Percentiles rank a stretch among this genome's conserved stretches.
These are phyloP conservation scores for Dioscorea cayenensis DNA, from an alignment of 116 monocot species.

Conservation along the genomic window DNA sequence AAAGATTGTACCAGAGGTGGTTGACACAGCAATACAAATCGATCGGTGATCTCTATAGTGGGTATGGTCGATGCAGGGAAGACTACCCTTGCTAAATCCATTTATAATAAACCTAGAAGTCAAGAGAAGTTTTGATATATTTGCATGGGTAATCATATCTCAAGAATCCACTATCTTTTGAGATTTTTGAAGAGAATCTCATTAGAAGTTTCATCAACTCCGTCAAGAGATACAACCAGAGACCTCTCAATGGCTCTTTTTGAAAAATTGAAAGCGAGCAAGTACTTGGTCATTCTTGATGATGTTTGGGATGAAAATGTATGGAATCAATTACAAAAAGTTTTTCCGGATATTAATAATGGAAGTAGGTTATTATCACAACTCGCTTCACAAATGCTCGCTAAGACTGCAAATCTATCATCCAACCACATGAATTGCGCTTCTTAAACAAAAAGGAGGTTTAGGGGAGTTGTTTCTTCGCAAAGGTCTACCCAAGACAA, in stretches of 20 bases:
- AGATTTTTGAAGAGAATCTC: not conserved
- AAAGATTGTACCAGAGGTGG: no score
- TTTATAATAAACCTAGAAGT: no score
- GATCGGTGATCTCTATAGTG: no score
- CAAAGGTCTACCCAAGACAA: constrained; percentile 9
- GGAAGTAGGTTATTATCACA: constrained; percentile 33
- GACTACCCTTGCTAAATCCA: no score
- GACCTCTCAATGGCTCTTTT: not conserved
- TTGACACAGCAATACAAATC: no score
- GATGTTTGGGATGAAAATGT: constrained; percentile 14
- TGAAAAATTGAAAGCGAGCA: constrained; percentile 2
- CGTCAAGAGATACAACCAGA: not conserved
- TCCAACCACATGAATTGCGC: not conserved
- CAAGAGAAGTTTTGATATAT: no score
- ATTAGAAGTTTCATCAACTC: no score
- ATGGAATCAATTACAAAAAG: constrained; percentile 8
- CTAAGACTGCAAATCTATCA: constrained; percentile 2
- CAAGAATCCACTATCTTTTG: not conserved
- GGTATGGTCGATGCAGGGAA: no score
- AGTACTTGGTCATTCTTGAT: no score
- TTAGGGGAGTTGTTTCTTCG: constrained; percentile 21
- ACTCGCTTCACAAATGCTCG: constrained; percentile 21
- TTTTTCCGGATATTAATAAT: constrained; percentile 15
- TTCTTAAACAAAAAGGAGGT: constrained; percentile 11
- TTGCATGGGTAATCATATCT: not conserved